Evolutionary conservation across 306 rosid genomes (phyloP).

Genomic region (Vigna hirtella): DNA sequence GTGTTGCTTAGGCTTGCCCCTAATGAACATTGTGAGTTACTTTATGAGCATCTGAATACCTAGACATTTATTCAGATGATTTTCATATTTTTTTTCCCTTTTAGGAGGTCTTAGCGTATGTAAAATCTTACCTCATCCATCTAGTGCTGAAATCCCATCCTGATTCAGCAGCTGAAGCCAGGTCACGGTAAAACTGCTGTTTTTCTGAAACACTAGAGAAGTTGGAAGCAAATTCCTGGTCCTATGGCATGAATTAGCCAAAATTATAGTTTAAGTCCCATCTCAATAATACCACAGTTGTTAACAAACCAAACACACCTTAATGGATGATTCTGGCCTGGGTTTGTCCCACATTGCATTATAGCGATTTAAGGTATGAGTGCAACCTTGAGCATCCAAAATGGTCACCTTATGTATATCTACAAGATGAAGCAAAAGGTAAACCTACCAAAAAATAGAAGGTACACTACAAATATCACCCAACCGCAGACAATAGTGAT

Average conservation of each 20-base stretch:
- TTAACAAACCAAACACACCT: constrained; percentile 52
- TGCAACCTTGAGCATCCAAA: constrained; percentile 60
- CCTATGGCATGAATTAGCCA: constrained; percentile 54
- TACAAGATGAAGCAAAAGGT: constrained; percentile 43
- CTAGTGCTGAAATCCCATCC: constrained; percentile 98
- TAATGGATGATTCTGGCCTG: constrained; percentile 79
- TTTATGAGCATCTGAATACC: neutral
- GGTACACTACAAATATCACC: constrained; percentile 32
- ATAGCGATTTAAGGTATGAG: constrained; percentile 71
- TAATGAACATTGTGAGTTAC: neutral
- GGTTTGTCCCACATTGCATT: constrained; percentile 93
- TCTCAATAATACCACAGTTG: constrained; percentile 27
- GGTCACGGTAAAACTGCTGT: constrained; percentile 66
- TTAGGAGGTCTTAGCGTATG: neutral
- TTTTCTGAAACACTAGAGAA: constrained; percentile 58
- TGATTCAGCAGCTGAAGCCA: constrained; percentile 85
- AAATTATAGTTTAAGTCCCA: constrained; percentile 18
- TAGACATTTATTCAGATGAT: neutral
- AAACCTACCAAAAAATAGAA: constrained; percentile 32
- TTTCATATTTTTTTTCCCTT: neutral
- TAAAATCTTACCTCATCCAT: constrained; percentile 83
- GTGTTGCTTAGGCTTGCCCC: constrained; percentile 14
- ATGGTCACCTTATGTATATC: constrained; percentile 76
- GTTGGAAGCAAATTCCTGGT: constrained; percentile 73
- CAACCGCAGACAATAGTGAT: constrained; percentile 7